Conservation (phyloP, 2,329 filamentous ascomycete genomes). For the Lasiodiplodia citricola region DNA sequence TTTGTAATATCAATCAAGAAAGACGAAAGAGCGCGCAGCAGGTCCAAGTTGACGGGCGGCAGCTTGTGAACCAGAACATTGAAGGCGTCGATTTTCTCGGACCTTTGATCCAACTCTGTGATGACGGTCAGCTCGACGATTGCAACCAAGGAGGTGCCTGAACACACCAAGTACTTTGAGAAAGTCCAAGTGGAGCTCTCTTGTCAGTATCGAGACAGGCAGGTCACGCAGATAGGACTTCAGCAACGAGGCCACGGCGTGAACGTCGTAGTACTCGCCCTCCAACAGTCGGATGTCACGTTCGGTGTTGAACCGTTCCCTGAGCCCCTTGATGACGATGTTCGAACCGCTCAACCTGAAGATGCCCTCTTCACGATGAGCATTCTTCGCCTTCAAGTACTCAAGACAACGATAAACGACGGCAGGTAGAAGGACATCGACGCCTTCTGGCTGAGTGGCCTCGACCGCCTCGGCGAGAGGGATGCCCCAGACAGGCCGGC, state of each 20-base stretch:
- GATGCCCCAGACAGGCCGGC: slow-evolving; percentile 71
- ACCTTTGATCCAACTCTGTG: slow-evolving; percentile 72
- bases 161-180: slow-evolving; percentile 71
- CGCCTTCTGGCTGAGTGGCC: slow-evolving; percentile 73
- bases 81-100: slow-evolving; percentile 77
- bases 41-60: slow-evolving; percentile 77
- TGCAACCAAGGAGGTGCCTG: not conserved
- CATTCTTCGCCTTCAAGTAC: slow-evolving; percentile 83
- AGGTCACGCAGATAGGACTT: slow-evolving; percentile 94
- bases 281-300: slow-evolving; percentile 90
- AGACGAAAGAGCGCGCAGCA: slow-evolving; percentile 83
- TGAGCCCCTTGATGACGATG: slow-evolving; percentile 86
- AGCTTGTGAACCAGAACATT: slow-evolving; percentile 80
- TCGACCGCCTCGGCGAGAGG: slow-evolving; percentile 85
- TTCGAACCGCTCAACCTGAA: slow-evolving; percentile 98
- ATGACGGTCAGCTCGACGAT: slow-evolving; percentile 33
- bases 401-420: slow-evolving; percentile 96
- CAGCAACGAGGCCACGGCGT: slow-evolving; percentile 90
- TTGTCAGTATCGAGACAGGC: slow-evolving; percentile 86
- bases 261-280: slow-evolving; percentile 89
- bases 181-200: slow-evolving; percentile 89
- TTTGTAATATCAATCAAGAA: slow-evolving; percentile 94
- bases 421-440: slow-evolving; percentile 79
- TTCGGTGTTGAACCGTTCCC: slow-evolving; percentile 91
- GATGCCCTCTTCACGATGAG: slow-evolving; percentile 87